Conservation (phyloP, 169 alveolate species). For the Plasmodium inui region DNA sequence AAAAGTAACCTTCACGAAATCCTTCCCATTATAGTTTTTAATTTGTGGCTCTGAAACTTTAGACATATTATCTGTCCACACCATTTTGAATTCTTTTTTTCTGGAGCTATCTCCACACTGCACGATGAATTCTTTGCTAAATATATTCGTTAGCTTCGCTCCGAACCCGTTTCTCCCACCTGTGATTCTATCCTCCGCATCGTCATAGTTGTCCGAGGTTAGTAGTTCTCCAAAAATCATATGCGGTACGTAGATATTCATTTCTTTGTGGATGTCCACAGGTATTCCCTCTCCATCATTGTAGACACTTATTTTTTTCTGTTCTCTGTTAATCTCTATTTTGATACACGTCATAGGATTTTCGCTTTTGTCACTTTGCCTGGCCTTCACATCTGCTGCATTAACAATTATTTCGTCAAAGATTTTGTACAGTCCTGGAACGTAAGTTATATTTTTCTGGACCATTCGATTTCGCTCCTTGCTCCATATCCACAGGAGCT, state of each 20-base stretch:
- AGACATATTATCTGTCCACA: constrained; percentile 94
- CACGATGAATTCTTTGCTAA: constrained; percentile 95
- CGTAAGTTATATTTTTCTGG: constrained; percentile 89
- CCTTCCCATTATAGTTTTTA: constrained; percentile 86
- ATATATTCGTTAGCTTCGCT: constrained; percentile 99
- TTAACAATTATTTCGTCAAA: constrained; percentile 99
- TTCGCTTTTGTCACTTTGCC: constrained; percentile 85
- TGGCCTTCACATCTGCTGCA: constrained; percentile 98
- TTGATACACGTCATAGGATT: constrained; percentile 88
- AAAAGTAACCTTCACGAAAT: constrained; percentile 95
- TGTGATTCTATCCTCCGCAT: constrained; percentile 96
- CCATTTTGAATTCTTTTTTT: constrained; percentile 88
- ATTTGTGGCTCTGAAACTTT: constrained; percentile 89
- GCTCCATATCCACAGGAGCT: constrained; percentile 97
- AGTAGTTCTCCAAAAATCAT: constrained; percentile 98
- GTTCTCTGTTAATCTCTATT: constrained; percentile 84
- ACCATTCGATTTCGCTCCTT: constrained; percentile 89
- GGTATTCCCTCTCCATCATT: constrained; percentile 91
- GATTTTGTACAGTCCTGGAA: constrained; percentile 99
- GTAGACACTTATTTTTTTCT: constrained; percentile 83
- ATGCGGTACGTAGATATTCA: constrained; percentile 98
- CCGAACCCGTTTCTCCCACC: constrained; percentile 99
- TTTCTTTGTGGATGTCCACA: constrained; percentile 96
- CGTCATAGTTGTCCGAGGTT: constrained; percentile 99
- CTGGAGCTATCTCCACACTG: constrained; percentile 95